A percentile compares a stretch with the other conserved stretches of the same genome.
Evolutionary conservation across 345 rosid genomes (phyloP).

Genomic region (Sisymbrium altissimum): DNA sequence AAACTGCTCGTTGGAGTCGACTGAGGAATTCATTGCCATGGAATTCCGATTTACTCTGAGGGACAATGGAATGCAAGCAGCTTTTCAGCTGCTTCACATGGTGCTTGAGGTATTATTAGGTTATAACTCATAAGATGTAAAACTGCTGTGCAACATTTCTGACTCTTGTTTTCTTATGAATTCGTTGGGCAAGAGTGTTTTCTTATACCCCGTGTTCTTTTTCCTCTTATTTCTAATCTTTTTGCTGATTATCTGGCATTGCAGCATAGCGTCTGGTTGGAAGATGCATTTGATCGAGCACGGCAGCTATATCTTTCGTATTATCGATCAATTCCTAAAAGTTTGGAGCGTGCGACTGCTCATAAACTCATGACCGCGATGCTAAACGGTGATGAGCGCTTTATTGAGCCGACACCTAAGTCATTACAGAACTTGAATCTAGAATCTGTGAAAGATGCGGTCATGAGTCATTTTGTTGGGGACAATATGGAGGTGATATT

Average conservation of each 20-base stretch:
- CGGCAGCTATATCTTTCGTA: slow-evolving; percentile 87
- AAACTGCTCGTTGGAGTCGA: slow-evolving; percentile 98
- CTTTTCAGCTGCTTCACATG: slow-evolving; percentile 99
- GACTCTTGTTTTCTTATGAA: not conserved
- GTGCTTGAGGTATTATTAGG: slow-evolving; percentile 90
- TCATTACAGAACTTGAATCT: slow-evolving; percentile 74
- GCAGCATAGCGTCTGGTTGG: slow-evolving; percentile 99
- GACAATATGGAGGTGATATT: slow-evolving; percentile 84
- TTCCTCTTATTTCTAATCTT: not conserved
- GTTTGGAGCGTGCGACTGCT: slow-evolving; percentile 98
- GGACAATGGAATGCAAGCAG: slow-evolving; percentile 98
- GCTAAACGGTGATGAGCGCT: slow-evolving; percentile 96
- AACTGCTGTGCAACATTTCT: not conserved
- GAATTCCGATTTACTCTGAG: slow-evolving; percentile 96
- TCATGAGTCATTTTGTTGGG: slow-evolving; percentile 92
- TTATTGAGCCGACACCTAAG: slow-evolving; percentile 89
- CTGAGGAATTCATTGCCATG: slow-evolving; percentile 98
- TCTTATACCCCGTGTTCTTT: not conserved
- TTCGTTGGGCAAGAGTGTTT: not conserved
- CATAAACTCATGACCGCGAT: slow-evolving; percentile 97
- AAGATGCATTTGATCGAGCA: slow-evolving; percentile 99
- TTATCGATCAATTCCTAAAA: slow-evolving; percentile 96
- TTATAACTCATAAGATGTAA: not conserved
- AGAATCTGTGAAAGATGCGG: slow-evolving; percentile 79
- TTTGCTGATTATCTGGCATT: slow-evolving; percentile 33